Base-by-base conservation (phyloP, 441 rosid genomes). In the Arabidopsis lyrata region DNA sequence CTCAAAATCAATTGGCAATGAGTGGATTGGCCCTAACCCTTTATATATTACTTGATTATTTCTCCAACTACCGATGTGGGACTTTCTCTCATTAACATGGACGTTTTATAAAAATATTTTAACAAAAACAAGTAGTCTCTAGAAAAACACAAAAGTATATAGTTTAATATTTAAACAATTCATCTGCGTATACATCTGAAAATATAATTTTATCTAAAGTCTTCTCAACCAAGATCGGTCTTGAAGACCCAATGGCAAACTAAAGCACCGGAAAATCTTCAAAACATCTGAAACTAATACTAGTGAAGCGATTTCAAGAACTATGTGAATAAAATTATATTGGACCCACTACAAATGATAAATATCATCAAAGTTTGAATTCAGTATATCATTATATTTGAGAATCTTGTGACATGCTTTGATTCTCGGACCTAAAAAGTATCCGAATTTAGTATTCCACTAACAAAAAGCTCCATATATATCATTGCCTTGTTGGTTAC, bases 141-240 rank as follows among this genome's bases (percentile, higher is more conserved):
- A 31, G 18, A 50, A 20, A 20, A 60, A 14, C 27, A 24, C 27
- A 24, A 24, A 24, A 24, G 27, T 24, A 24, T 24, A 24, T 24
- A 2, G 27, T 24, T 4, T 24, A 24, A 24, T 24, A 24, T 24
- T 47, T 65, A 34, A 22, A 39, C 58, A n/a, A 56, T 20, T 56
- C 45, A 56, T 68, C 13, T 57, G 56, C 73, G 12, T 69, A 20
- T 57, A 57, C 35, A 57, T 45, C 2, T 61, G 66, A 24, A 7
- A 8, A 14, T 41, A 27, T 44, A 20, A 14, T 14, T 14, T 6
- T 34, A 58, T 69, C n/a, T 56, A 6, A 12, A 56, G 44, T 68
- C 36, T 22, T 52, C 22, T 66, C 35, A 66, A 66, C 22, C 34
- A 50, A 50, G n/a, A 66, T 36, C 48, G 36, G 70, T n/a, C 32